Evolutionary conservation across 768 basidiomycete species (phyloP).

Genomic region (Boletus rufocinnamomeus): DNA sequence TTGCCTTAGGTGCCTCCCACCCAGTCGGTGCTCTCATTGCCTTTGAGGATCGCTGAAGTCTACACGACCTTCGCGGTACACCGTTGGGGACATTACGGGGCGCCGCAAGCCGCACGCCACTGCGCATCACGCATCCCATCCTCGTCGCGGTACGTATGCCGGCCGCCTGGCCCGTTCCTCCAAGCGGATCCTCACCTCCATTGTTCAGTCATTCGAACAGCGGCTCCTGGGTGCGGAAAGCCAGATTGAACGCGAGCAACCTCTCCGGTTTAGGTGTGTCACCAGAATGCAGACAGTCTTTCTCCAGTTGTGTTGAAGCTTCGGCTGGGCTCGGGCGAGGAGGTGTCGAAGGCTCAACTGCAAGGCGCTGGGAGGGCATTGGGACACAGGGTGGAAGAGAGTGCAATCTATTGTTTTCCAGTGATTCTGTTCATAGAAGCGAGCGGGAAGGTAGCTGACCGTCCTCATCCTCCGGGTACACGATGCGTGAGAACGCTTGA

Average conservation of each 20-base stretch:
- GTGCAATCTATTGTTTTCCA: too few species aligned
- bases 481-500: too few species aligned
- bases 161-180: constrained; percentile 26
- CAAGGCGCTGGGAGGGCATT: too few species aligned
- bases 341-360: too few species aligned
- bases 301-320: too few species aligned
- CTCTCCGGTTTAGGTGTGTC: constrained; percentile 11
- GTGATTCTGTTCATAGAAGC: too few species aligned
- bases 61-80: constrained; percentile 41
- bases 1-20: constrained; percentile 67
- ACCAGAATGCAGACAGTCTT: background rate
- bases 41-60: constrained; percentile 69
- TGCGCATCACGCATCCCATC: background rate
- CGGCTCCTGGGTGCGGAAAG: constrained; percentile 57
- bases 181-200: constrained; percentile 33
- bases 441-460: too few species aligned
- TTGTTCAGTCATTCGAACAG: too few species aligned
- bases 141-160: background rate
- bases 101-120: background rate
- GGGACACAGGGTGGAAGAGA: too few species aligned
- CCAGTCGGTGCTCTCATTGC: constrained; percentile 72
- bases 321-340: too few species aligned
- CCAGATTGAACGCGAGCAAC: constrained; percentile 66
- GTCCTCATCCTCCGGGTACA: too few species aligned
- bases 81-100: background rate